A percentile compares a stretch with the other conserved stretches of the same genome.
Conservation (phyloP, 2,329 filamentous ascomycete species). For the Gaeumannomyces sp. region DNA sequence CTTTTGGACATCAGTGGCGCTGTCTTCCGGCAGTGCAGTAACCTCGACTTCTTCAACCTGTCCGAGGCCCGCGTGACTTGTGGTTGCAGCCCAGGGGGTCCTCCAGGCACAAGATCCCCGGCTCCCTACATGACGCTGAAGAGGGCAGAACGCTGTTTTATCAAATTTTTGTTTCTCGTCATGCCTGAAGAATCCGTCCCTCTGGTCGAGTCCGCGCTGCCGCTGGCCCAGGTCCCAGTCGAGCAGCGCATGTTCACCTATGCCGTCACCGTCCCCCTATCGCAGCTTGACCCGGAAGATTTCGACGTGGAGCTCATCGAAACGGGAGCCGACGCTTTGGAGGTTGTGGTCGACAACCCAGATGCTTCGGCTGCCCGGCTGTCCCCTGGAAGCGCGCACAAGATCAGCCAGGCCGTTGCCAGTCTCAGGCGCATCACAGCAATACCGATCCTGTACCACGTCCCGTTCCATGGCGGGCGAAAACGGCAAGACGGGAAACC, state of each 20-base stretch:
- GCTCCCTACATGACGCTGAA: constrained; percentile 63
- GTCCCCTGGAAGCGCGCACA: constrained; percentile 32
- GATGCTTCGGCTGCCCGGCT: constrained; percentile 12
- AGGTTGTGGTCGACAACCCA: constrained; percentile 47
- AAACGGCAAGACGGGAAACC: constrained; percentile 17
- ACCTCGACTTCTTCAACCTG: constrained; percentile 71
- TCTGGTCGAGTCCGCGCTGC: constrained; percentile 58
- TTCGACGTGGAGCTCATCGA: constrained; percentile 60
- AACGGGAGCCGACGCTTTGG: constrained; percentile 61
- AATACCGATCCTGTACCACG: constrained; percentile 50
- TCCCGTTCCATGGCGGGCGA: constrained; percentile 27
- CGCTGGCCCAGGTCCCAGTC: constrained; percentile 53
- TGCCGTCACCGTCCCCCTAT: constrained; percentile 56
- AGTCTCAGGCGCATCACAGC: constrained; percentile 58
- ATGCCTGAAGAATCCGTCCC: constrained; percentile 48
- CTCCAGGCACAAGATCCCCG: constrained; percentile 32
- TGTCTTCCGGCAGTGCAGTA: constrained; percentile 61
- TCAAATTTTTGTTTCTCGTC: constrained; percentile 60
- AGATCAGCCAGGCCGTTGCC: constrained; percentile 53
- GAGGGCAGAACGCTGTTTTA: constrained; percentile 60
- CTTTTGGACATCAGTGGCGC: constrained; percentile 51
- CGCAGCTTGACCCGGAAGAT: constrained; percentile 44
- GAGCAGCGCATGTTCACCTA: constrained; percentile 61
- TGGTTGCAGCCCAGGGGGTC: constrained; percentile 21
- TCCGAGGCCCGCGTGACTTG: constrained; percentile 43